Percentiles rank a stretch among this genome's conserved stretches.
phyloP scores from a whole-genome alignment of 2,329 filamentous ascomycete genomes.

The Scytalidium sp. region DNA sequence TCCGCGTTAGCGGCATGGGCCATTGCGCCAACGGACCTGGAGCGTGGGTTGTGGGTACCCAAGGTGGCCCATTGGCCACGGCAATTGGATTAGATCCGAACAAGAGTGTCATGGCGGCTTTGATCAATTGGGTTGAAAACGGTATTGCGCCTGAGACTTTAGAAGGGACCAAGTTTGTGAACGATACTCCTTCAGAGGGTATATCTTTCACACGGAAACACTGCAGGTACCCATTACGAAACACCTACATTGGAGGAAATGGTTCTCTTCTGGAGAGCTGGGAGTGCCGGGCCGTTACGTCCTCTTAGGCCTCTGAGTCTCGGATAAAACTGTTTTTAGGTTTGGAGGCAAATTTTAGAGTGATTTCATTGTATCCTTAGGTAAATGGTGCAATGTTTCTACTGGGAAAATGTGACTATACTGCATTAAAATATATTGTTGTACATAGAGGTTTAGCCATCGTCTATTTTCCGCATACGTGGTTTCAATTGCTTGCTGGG shows the following conservation, averaged over 20 bases:
- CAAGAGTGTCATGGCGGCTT: no score
- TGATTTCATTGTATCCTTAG: no score
- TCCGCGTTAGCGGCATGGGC: slow-evolving; percentile 48
- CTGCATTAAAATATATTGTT: no score
- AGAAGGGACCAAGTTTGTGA: slow-evolving; percentile 41
- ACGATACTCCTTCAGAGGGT: slow-evolving; percentile 33
- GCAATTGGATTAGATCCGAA: no score
- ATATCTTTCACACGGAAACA: slow-evolving; percentile 43
- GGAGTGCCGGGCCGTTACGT: slow-evolving; percentile 4
- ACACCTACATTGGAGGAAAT: slow-evolving; percentile 8
- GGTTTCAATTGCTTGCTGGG: no score
- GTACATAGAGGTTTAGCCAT: no score
- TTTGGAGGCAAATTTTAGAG: no score
- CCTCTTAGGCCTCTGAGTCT: no score
- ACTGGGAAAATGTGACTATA: no score
- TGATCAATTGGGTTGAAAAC: slow-evolving; percentile 41
- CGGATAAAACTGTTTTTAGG: no score
- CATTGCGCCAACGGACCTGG: slow-evolving; percentile 49
- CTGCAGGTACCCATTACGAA: slow-evolving; percentile 28
- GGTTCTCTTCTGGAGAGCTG: slow-evolving; percentile 7
- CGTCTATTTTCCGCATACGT: no score
- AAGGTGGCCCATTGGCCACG: slow-evolving; percentile 26
- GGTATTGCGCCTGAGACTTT: slow-evolving; percentile 37
- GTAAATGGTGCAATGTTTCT: no score
- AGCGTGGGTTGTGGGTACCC: slow-evolving; percentile 34